Evolutionary conservation across 352 stramenopile genomes (phyloP).

Genomic region (Phytophthora macrochlamydospora): DNA sequence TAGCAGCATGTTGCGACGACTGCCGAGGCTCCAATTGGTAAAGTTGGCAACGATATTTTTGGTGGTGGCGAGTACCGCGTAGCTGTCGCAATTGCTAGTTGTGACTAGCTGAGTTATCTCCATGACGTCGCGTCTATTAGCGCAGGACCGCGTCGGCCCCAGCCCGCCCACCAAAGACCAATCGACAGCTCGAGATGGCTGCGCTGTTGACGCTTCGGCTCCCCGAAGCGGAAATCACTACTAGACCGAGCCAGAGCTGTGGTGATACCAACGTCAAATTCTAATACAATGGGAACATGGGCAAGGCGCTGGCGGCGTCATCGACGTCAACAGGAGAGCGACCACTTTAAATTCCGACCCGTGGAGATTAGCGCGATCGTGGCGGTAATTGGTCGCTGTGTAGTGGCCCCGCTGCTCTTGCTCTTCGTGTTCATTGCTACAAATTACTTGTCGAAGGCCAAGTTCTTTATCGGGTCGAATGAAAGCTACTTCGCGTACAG

Average conservation of each 20-base stretch:
- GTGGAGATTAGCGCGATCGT: not conserved
- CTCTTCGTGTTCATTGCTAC: slow-evolving; percentile 10
- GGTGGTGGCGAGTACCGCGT: not conserved
- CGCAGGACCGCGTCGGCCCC: not conserved
- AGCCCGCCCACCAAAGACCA: not conserved
- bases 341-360: not conserved
- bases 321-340: not conserved
- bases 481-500: slow-evolving; percentile 15
- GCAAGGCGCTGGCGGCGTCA: not conserved
- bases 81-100: not conserved
- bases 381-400: slow-evolving; percentile 10
- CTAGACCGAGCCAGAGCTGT: slow-evolving; percentile 6
- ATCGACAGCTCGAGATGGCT: slow-evolving; percentile 2
- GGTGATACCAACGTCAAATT: not conserved
- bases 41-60: not conserved
- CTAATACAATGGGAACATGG: not conserved
- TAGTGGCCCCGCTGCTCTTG: slow-evolving; percentile 13
- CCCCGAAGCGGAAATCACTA: slow-evolving; percentile 5
- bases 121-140: not conserved
- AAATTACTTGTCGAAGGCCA: slow-evolving; percentile 10
- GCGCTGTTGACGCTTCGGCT: not conserved
- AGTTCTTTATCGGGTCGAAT: slow-evolving; percentile 9
- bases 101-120: not conserved
- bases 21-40: not conserved
- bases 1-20: not conserved